Evolutionary conservation across 2,329 filamentous ascomycete species (phyloP).

Genomic region (Exophiala dermatitidis): DNA sequence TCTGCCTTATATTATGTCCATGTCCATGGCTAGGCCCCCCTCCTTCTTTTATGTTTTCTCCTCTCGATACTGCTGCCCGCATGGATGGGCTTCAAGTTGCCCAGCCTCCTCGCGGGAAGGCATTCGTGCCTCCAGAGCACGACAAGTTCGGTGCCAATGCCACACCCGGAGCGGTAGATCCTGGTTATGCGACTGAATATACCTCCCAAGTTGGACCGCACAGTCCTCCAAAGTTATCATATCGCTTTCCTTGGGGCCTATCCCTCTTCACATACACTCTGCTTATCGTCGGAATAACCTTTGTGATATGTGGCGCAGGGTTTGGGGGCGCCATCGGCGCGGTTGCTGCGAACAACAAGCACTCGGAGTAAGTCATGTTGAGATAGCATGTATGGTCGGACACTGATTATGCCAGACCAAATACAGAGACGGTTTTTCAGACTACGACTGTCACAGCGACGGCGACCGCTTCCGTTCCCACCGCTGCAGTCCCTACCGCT

Average conservation of each 20-base stretch:
- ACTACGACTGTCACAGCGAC: slow-evolving; percentile 1
- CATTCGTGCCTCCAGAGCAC: not conserved
- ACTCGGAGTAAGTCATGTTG: not conserved
- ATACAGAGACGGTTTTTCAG: not conserved
- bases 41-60: not conserved
- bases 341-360: not conserved
- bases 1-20: too few species aligned
- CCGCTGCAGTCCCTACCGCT: not conserved
- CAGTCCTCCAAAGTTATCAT: too few species aligned
- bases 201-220: too few species aligned
- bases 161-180: not conserved
- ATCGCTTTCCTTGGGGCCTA: slow-evolving; percentile 1
- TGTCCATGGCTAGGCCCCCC: not conserved
- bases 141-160: not conserved
- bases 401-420: not conserved
- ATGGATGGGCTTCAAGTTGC: slow-evolving; percentile 7
- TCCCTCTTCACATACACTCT: slow-evolving; percentile 1
- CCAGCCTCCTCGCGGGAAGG: slow-evolving; percentile 1
- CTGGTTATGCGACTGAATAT: too few species aligned
- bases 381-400: not conserved
- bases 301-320: not conserved
- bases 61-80: not conserved
- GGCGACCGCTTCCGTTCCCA: not conserved
- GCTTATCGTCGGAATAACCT: slow-evolving; percentile 1
- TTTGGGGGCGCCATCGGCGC: slow-evolving; percentile 5